Evolutionary conservation across 2,329 filamentous ascomycete species (phyloP), one percentile per base, ranked within the genome.

Genomic region (Metarhizium guizhouense): DNA sequence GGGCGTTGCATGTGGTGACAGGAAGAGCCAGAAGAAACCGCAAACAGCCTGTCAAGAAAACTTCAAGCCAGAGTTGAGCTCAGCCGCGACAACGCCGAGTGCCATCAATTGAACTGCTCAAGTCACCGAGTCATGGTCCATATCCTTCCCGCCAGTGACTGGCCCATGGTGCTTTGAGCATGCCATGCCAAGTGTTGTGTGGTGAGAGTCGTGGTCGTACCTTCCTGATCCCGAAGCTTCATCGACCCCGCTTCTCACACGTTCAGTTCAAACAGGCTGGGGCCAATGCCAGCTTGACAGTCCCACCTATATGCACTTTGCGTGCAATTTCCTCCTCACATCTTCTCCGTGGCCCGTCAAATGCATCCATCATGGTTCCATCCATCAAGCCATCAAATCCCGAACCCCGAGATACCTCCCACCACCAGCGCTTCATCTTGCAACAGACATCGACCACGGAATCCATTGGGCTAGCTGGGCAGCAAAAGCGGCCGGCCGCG

Each of bases 321-420:
- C 25, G 25, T 3, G 25, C 3, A 25, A 25, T 4, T 25, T 4
- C 25, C 25, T 25, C 25, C 25, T 25, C 25, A 25, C 25, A 25
- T 25, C 7, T 11, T 34, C 32, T 8, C 32, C 32, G 2, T 11
- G 32, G 8, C 32, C 32, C 7, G 6, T 11, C 6, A 34, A 34
- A 34, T 11, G 32, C 32, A 34, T 34, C 38, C 8, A 13, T 11
- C 38, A 5, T 29, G 7, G 45, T 3, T 30, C 42, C 42, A 45
- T 20, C n/a, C 14, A 34, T 47, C 11, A 54, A 53, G n/a, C 38
- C 16, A 40, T 13, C 38, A 54, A 57, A 60, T 53, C 20, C 60
- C 60, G 60, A 61, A 61, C n/a, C 11, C 60, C 60, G 60, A 61
- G 56, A 54, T 60, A 51, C 34, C 50, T 49, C 57, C 54, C 54